These are phyloP conservation scores for Corylus americana DNA, from an alignment of 306 rosid genomes.

Conservation along the genomic window DNA sequence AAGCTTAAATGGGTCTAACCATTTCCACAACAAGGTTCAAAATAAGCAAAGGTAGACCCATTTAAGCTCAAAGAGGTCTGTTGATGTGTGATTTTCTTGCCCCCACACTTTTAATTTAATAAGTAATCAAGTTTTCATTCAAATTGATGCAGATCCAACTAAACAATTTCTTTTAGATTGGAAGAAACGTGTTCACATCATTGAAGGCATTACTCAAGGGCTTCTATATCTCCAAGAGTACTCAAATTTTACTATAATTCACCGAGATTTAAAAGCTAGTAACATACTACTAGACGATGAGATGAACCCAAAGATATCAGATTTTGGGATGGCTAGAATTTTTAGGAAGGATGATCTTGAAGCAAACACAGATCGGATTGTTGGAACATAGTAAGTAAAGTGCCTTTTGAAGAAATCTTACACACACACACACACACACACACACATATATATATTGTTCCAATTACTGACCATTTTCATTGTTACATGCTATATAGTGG, in stretches of 20 bases:
- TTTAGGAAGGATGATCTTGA: conserved; percentile 23
- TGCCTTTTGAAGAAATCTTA: not conserved
- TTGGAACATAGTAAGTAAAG: conserved; percentile 40
- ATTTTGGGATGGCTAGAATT: conserved; percentile 42
- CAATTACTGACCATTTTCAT: not conserved
- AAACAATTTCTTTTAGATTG: conserved; percentile 26
- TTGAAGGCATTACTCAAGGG: conserved; percentile 42
- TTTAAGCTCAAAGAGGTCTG: not conserved
- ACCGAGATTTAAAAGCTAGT: conserved; percentile 37
- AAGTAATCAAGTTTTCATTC: not conserved
- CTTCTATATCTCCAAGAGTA: conserved; percentile 45
- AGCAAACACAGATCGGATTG: conserved; percentile 37
- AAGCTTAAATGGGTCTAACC: not conserved
- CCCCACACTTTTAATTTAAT: not conserved
- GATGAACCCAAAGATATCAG: conserved; percentile 40
- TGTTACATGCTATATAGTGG: conserved; percentile 42
- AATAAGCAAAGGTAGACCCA: too few relatives aligned
- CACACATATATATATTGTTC: not conserved
- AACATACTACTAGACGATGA: conserved; percentile 31
- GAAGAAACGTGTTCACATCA: conserved; percentile 27
- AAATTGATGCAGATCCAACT: conserved; percentile 21
- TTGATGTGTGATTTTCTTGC: not conserved
- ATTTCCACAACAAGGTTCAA: not conserved
- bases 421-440: too few relatives aligned
- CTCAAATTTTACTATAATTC: conserved; percentile 36